Evolutionary conservation across 2,329 filamentous ascomycete species (phyloP), one percentile per base, ranked within the genome.

Genomic region (Tricladium varicosporioides): DNA sequence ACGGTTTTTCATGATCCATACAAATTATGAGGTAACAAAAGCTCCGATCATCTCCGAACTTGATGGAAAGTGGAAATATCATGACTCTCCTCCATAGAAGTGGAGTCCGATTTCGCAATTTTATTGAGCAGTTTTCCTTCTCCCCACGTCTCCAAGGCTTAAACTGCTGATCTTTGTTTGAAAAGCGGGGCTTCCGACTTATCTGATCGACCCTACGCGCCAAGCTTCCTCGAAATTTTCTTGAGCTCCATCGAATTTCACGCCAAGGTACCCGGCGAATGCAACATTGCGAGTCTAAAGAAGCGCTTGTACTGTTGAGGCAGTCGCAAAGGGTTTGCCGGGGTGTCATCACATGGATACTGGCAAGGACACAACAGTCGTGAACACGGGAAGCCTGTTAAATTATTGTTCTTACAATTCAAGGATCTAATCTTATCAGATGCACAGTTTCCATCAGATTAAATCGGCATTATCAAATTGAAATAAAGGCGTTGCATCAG

Each of bases 361-460:
- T 4, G 22, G 22, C 22, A 27, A 27, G 22, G 22, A 27, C 4
- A 7, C 36, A n/a, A 40, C 5, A 2, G 36, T 40, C 36, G n/a
- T 13, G n/a, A 40, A 40, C 9, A 11, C 36, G n/a, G 10, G 36
- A 11, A 40, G 11, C 11, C 9, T 16, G 22, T 18, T 13, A 47
- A 27, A 14, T 7, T 7, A 16, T 19, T 11, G 7, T 16, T 47
- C 45, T 7, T 9, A 18, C 15, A 18, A 10, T 27, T 18, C 16
- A 13, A 16, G 13, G 14, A 51, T 51, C 48, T 51, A 51, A 51
- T 51, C 48, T 51, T 36, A 51, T 51, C 48, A 43, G 32, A 51
- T 51, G n/a, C 33, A 15, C 14, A 31, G 13, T 7, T 33, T 40
- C 9, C 16, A 36, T 49, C 47, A 36, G 4, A 27, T 27, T 27